Conservation (phyloP, 1,284 basidiomycete species). For the Pseudozyma pruni region DNA sequence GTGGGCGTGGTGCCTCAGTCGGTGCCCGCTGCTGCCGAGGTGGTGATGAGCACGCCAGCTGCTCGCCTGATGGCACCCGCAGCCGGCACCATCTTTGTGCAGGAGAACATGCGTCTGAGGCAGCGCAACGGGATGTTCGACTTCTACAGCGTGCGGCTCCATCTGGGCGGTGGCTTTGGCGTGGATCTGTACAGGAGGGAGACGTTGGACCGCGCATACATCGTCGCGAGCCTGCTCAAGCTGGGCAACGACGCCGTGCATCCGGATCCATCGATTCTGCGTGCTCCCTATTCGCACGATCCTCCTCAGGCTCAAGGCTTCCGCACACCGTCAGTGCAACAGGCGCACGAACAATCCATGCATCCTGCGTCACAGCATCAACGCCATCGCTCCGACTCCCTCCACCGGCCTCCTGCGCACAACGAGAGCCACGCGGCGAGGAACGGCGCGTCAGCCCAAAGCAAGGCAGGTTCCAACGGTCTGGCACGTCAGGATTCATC, state of each 20-base stretch:
- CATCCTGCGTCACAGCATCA: slow-evolving; percentile 6
- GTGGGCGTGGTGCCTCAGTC: slow-evolving; percentile 47
- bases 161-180: slow-evolving; percentile 57
- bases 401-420: slow-evolving; percentile 11
- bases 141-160: slow-evolving; percentile 53
- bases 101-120: slow-evolving; percentile 53
- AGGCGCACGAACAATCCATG: slow-evolving; percentile 4
- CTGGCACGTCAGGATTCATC: slow-evolving; percentile 2
- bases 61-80: slow-evolving; percentile 50
- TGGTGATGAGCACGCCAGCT: slow-evolving; percentile 38
- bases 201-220: slow-evolving; percentile 54
- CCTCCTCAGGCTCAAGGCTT: slow-evolving; percentile 19
- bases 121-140: slow-evolving; percentile 51
- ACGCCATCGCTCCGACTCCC: slow-evolving; percentile 13
- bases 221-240: slow-evolving; percentile 55
- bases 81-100: slow-evolving; percentile 54
- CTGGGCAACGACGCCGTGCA: slow-evolving; percentile 54
- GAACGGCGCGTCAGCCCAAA: neutral
- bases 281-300: slow-evolving; percentile 39
- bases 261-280: slow-evolving; percentile 39
- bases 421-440: slow-evolving; percentile 15
- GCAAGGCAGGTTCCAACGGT: neutral
- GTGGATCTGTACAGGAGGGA: slow-evolving; percentile 54
- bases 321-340: slow-evolving; percentile 23
- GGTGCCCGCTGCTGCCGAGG: slow-evolving; percentile 39